Base-by-base conservation (phyloP, 305 asterid genomes). In the Fraxinus albicans region DNA sequence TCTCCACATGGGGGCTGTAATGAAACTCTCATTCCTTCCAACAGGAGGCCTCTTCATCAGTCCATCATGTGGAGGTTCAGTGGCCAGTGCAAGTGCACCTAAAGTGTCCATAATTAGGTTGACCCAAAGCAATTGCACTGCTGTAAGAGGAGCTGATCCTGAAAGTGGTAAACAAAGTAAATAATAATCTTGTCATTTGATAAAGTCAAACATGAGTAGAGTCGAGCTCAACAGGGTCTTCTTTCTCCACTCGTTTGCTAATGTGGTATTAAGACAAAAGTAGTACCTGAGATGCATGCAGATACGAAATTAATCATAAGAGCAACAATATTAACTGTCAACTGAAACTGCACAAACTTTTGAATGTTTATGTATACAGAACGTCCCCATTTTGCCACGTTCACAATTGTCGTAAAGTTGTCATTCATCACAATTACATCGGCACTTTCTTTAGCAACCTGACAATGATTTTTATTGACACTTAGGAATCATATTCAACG, bases 371-470 rank as follows among this genome's bases (percentile, higher is more conserved):
- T 95, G 86, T 96, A 96, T 78, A 95, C 99, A 15, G 99, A 84
- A 29, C 99, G 97, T 50, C 99, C 99, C 99, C 98, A 95, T 88
- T 89, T 95, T 36, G 97, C 99, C 6, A 96, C 98, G 29, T 92
- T 96, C 23, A 96, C 98, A 19, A 96, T 94, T 60, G 99, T 96
- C 69, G 97, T 77, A 83, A 96, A 96, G 86, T 95, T 95, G 92
- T 96, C 98, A 70, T 96, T 98, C 88, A 96, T 79, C 84, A 96
- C 98, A 65, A 96, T 92, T 82, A 96, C 97, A 84, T 95, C 98
- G 3, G 98, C 98, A 79, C 97, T 93, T 92, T 92, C 99, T 88
- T 96, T 96, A 1, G 99, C 99, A 80, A 96, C 99, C 99, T 96
- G 92, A 70, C 23, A 67, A 73, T 50, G 65, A 83, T 55, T 73